phyloP scores from a whole-genome alignment of 495 filamentous ascomycete species.

The Annulohypoxylon maeteangense region DNA sequence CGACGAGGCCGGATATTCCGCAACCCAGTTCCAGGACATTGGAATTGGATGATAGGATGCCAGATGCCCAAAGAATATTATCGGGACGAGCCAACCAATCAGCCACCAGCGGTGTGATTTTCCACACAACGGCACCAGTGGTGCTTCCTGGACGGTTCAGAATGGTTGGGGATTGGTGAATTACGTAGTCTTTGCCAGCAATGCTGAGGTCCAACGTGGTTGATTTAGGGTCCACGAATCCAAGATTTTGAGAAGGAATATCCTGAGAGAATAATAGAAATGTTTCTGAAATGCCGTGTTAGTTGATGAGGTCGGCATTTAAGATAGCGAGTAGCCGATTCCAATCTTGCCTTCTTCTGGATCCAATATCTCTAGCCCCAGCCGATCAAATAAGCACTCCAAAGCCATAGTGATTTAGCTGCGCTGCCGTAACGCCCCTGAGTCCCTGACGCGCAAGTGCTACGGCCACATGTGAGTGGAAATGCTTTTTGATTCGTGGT shows the following conservation, averaged over 20 bases:
- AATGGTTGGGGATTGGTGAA: slow-evolving; percentile 86
- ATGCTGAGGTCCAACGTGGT: slow-evolving; percentile 73
- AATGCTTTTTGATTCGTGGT: slow-evolving; percentile 23
- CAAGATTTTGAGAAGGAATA: slow-evolving; percentile 80
- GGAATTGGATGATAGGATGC: slow-evolving; percentile 65
- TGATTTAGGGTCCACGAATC: slow-evolving; percentile 80
- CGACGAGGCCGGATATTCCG: slow-evolving; percentile 83
- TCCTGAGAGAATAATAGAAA: slow-evolving; percentile 84
- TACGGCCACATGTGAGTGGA: slow-evolving; percentile 32
- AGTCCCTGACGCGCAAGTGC: slow-evolving; percentile 30
- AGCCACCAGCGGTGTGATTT: slow-evolving; percentile 87
- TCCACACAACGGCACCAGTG: slow-evolving; percentile 88
- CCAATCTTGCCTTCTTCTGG: slow-evolving; percentile 69
- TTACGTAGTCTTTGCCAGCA: slow-evolving; percentile 73
- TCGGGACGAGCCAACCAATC: slow-evolving; percentile 75
- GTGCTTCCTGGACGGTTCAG: slow-evolving; percentile 84
- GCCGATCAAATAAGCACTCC: slow-evolving; percentile 47
- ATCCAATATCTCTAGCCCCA: slow-evolving; percentile 64
- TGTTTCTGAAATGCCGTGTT: slow-evolving; percentile 68
- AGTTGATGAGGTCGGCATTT: slow-evolving; percentile 17
- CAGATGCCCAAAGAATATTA: slow-evolving; percentile 71
- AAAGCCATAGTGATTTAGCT: slow-evolving; percentile 50
- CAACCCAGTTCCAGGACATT: slow-evolving; percentile 84
- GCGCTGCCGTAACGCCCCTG: not conserved
- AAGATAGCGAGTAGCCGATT: slow-evolving; percentile 7